Percentiles rank a stretch among this genome's conserved stretches.
These are phyloP conservation scores for Podila epigama DNA, from an alignment of 192 early-diverging fungal species.

Conservation along the genomic window DNA sequence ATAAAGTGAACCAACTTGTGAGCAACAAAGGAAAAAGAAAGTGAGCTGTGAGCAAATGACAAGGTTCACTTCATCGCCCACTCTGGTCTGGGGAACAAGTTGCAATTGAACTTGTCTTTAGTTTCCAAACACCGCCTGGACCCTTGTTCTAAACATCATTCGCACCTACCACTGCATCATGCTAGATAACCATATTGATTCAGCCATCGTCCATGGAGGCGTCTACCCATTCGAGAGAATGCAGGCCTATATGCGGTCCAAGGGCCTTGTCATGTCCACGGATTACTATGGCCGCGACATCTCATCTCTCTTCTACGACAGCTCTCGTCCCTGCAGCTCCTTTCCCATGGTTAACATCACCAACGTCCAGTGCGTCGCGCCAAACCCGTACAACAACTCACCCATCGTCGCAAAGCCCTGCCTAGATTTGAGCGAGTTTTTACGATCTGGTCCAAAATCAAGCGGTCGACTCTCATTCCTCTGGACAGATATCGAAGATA, in stretches of 20 bases:
- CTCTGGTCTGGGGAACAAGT: no score
- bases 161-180: background rate
- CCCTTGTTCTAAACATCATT: background rate
- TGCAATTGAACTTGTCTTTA: background rate
- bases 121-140: background rate
- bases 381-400: constrained; percentile 22
- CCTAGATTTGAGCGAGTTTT: constrained; percentile 1
- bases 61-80: no score
- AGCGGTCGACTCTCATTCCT: constrained; percentile 23
- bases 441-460: background rate
- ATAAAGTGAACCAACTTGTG: no score
- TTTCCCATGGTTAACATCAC: constrained; percentile 16
- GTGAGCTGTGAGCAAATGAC: no score
- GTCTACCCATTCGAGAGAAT: constrained; percentile 12
- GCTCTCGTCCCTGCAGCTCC: constrained; percentile 7
- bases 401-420: constrained; percentile 31
- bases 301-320: constrained; percentile 25
- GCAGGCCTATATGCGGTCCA: constrained; percentile 5
- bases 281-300: constrained; percentile 26
- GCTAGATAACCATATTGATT: constrained; percentile 29
- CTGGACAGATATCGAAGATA: constrained; percentile 29
- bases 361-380: constrained; percentile 3
- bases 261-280: constrained; percentile 9
- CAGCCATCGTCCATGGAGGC: constrained; percentile 19
- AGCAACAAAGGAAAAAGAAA: no score